Evolutionary conservation across 164 flowering plant species (phyloP).

Genomic region (Echeveria elegans): DNA sequence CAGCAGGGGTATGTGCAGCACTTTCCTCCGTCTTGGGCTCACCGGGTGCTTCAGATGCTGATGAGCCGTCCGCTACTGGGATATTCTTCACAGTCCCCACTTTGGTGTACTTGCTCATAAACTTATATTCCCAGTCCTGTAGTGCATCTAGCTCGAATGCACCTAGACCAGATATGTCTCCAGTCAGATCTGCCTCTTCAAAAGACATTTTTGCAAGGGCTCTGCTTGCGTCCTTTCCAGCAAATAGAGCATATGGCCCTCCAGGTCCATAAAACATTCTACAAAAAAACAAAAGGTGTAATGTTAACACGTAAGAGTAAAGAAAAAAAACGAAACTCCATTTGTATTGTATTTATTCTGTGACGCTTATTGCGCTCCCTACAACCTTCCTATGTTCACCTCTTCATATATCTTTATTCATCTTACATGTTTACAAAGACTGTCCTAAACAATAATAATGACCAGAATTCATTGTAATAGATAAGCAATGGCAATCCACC

Average conservation of each 20-base stretch:
- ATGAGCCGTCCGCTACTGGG: constrained; percentile 25
- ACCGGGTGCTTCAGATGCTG: constrained; percentile 24
- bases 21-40: constrained; percentile 25
- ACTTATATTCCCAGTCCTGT: constrained; percentile 98
- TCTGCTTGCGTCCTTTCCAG: constrained; percentile 95
- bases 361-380: too few relatives aligned
- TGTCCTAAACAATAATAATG: too few relatives aligned
- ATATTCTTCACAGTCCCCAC: constrained; percentile 58
- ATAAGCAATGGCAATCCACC: too few relatives aligned
- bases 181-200: constrained; percentile 79
- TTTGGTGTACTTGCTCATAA: constrained; percentile 89
- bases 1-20: constrained; percentile 15
- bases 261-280: constrained; percentile 99
- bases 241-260: constrained; percentile 91
- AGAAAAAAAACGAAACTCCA: too few relatives aligned
- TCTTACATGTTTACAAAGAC: too few relatives aligned
- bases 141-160: constrained; percentile 86
- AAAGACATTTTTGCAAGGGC: constrained; percentile 99
- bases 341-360: not conserved
- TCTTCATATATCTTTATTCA: too few relatives aligned
- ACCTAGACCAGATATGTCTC: constrained; percentile 82
- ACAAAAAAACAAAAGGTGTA: constrained; percentile 12
- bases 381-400: too few relatives aligned
- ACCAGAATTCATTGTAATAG: too few relatives aligned
- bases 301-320: not conserved